phyloP scores from a whole-genome alignment of 2,329 filamentous ascomycete species.

The Diaporthe citriasiana region DNA sequence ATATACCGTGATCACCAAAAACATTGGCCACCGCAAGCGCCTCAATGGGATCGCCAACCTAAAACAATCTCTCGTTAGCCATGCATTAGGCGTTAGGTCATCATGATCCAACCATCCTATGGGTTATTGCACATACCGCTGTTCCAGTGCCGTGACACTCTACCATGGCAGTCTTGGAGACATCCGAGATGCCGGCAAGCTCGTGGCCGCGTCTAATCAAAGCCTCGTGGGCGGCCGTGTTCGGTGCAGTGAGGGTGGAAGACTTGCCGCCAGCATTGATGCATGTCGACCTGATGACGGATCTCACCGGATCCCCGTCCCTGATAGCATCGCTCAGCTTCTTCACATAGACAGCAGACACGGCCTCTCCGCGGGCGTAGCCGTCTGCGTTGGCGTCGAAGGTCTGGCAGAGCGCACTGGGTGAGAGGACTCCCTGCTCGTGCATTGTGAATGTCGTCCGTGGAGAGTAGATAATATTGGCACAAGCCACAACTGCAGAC shows the following conservation, averaged over 20 bases:
- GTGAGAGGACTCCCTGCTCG: constrained; percentile 54
- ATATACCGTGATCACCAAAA: constrained; percentile 48
- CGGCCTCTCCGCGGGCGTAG: constrained; percentile 65
- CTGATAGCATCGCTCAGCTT: constrained; percentile 59
- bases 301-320: constrained; percentile 60
- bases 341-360: constrained; percentile 62
- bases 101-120: not conserved
- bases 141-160: constrained; percentile 55
- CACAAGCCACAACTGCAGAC: constrained; percentile 53
- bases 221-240: constrained; percentile 49
- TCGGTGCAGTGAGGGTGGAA: constrained; percentile 58
- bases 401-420: constrained; percentile 50
- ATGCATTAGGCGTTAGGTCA: too few relatives aligned
- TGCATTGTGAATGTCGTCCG: constrained; percentile 50
- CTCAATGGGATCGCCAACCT: constrained; percentile 52
- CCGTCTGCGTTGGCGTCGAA: constrained; percentile 63
- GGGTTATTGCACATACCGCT: constrained; percentile 39
- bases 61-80: not conserved
- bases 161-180: constrained; percentile 50
- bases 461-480: constrained; percentile 54
- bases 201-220: constrained; percentile 52
- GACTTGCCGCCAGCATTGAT: constrained; percentile 60
- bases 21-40: constrained; percentile 50
- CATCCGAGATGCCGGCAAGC: constrained; percentile 47
- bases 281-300: constrained; percentile 55